A percentile compares a stretch with the other conserved stretches of the same genome.
phyloP scores from a whole-genome alignment of 768 basidiomycete genomes.

The Suillus subalutaceus region DNA sequence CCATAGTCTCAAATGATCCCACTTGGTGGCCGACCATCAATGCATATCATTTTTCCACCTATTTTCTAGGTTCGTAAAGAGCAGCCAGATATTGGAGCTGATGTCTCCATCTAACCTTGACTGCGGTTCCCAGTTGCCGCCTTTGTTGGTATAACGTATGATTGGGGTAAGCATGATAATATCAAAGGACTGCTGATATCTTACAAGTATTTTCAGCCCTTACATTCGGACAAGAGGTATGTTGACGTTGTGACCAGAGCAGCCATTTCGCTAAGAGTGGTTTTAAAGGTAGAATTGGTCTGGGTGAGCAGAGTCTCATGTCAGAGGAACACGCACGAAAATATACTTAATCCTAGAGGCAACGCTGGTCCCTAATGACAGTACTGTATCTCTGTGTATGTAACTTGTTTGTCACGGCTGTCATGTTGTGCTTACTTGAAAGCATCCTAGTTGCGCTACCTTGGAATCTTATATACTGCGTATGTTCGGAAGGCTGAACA shows the following conservation, averaged over 20 bases:
- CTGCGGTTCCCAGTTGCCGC: not conserved
- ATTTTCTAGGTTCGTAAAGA: not conserved
- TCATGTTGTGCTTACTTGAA: not conserved
- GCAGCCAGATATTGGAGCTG: not conserved
- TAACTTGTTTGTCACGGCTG: not conserved
- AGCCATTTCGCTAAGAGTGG: not conserved
- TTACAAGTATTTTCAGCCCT: not conserved
- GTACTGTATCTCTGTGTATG: not conserved
- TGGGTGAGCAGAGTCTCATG: not conserved
- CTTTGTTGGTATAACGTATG: not conserved
- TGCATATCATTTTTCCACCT: not conserved
- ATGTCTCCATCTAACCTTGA: not conserved
- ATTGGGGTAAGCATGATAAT: not conserved
- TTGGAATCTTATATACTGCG: not conserved
- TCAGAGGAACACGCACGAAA: not conserved
- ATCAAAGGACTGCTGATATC: not conserved
- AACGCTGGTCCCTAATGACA: not conserved
- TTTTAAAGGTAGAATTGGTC: not conserved
- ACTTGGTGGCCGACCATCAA: not conserved
- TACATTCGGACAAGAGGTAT: not conserved
- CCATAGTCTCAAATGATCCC: not conserved
- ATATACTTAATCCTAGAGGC: not conserved
- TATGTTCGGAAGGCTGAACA: not conserved
- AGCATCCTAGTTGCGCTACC: not conserved
- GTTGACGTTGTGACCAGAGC: not conserved